Evolutionary conservation across 202 grass and related monocot species (phyloP).

Genomic region (Zoysia matrella): DNA sequence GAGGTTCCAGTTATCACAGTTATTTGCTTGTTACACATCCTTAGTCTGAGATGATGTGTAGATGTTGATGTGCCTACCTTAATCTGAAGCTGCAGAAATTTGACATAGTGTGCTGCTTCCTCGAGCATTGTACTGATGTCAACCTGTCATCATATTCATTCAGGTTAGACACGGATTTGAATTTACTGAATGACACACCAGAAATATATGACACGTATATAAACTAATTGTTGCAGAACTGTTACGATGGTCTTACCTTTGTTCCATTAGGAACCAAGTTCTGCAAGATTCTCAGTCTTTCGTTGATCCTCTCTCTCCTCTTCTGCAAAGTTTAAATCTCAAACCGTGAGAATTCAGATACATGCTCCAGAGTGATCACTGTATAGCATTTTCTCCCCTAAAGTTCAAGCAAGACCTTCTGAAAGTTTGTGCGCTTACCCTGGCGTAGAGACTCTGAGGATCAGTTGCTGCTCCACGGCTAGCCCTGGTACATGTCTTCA

Average conservation of each 20-base stretch:
- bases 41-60: neutral
- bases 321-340: constrained; percentile 64
- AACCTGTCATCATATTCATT: constrained; percentile 56
- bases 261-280: constrained; percentile 91
- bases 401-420: neutral
- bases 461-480: constrained; percentile 65
- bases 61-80: constrained; percentile 57
- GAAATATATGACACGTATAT: neutral
- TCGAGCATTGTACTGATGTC: constrained; percentile 99
- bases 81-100: constrained; percentile 93
- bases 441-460: constrained; percentile 88
- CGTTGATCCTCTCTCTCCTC: constrained; percentile 96
- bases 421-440: constrained; percentile 48
- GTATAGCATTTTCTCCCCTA: neutral
- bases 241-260: constrained; percentile 61
- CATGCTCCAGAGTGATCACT: neutral
- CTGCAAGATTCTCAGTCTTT: constrained; percentile 82
- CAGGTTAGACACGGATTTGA: constrained; percentile 23
- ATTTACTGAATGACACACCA: constrained; percentile 19
- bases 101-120: constrained; percentile 90
- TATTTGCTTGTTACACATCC: constrained; percentile 7
- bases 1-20: neutral
- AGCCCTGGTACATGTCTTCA: constrained; percentile 55
- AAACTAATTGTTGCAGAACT: constrained; percentile 27
- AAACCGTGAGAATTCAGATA: constrained; percentile 47